A percentile compares a stretch with the other conserved stretches of the same genome.
Evolutionary conservation across 306 rosid species (phyloP).

Genomic region (Vicia faba): DNA sequence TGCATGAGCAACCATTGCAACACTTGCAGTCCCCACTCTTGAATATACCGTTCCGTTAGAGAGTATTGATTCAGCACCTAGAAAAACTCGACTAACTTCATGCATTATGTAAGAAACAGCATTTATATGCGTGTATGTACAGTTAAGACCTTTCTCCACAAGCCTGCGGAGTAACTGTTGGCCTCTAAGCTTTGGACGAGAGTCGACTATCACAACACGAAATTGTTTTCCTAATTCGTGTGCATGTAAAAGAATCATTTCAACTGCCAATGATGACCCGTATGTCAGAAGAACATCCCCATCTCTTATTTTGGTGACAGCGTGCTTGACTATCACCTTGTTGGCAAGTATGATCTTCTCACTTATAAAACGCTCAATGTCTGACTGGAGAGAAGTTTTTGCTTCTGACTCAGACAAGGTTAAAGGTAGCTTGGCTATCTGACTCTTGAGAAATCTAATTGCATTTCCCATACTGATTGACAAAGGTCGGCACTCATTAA

Average conservation of each 20-base stretch:
- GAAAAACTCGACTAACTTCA: slow-evolving; percentile 60
- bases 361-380: slow-evolving; percentile 55
- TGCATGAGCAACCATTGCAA: slow-evolving; percentile 69
- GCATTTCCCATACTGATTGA: slow-evolving; percentile 76
- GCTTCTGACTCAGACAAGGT: slow-evolving; percentile 60
- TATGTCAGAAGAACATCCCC: slow-evolving; percentile 66
- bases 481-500: slow-evolving; percentile 61
- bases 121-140: slow-evolving; percentile 60
- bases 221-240: slow-evolving; percentile 60
- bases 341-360: slow-evolving; percentile 63
- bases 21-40: slow-evolving; percentile 62
- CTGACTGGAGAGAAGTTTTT: slow-evolving; percentile 49
- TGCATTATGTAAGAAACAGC: slow-evolving; percentile 64
- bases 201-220: slow-evolving; percentile 61
- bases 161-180: slow-evolving; percentile 54
- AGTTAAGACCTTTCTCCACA: slow-evolving; percentile 61
- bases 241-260: slow-evolving; percentile 57
- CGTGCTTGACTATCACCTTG: slow-evolving; percentile 61
- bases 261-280: slow-evolving; percentile 56
- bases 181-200: slow-evolving; percentile 64
- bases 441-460: slow-evolving; percentile 61
- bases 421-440: slow-evolving; percentile 55
- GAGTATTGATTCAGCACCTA: slow-evolving; percentile 57
- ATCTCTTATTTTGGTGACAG: slow-evolving; percentile 63
- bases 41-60: slow-evolving; percentile 66